Evolutionary conservation across 106 monocot genomes (phyloP).

Genomic region (Acanthochlamys bracteata): DNA sequence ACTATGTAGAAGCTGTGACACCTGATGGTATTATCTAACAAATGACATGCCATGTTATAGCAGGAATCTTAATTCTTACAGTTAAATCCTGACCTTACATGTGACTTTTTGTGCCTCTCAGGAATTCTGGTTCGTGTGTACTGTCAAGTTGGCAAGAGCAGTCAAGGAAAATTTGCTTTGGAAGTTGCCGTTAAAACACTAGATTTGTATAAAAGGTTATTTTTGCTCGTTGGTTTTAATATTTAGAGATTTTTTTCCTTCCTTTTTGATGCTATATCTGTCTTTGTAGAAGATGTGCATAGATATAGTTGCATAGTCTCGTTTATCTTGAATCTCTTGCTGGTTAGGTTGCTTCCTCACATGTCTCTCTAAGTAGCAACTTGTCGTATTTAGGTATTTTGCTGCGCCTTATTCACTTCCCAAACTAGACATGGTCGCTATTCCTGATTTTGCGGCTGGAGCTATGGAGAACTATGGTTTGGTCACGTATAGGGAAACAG

Average conservation of each 20-base stretch:
- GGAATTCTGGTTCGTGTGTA: slow-evolving; percentile 83
- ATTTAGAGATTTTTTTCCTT: too few species aligned
- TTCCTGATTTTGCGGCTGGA: slow-evolving; percentile 96
- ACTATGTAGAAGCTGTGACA: slow-evolving; percentile 61
- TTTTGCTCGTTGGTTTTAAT: too few species aligned
- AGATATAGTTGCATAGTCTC: too few species aligned
- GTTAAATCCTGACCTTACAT: too few species aligned
- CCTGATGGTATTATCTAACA: slow-evolving; percentile 87
- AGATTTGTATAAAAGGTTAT: slow-evolving; percentile 64
- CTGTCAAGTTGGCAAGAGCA: slow-evolving; percentile 68
- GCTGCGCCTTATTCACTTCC: slow-evolving; percentile 73
- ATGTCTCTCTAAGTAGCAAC: too few species aligned
- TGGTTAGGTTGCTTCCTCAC: too few species aligned
- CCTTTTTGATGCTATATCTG: background rate
- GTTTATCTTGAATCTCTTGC: too few species aligned
- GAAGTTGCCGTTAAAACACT: slow-evolving; percentile 88
- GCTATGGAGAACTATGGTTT: slow-evolving; percentile 98
- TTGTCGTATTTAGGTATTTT: slow-evolving; percentile 95
- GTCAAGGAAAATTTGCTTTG: slow-evolving; percentile 89
- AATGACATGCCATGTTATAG: too few species aligned
- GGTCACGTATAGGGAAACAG: slow-evolving; percentile 82
- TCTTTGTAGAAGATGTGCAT: background rate
- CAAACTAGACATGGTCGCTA: slow-evolving; percentile 95
- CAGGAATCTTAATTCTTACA: too few species aligned
- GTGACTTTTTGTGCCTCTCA: slow-evolving; percentile 10